Base-by-base conservation (phyloP, 441 rosid species). In the Biscutella laevigata region DNA sequence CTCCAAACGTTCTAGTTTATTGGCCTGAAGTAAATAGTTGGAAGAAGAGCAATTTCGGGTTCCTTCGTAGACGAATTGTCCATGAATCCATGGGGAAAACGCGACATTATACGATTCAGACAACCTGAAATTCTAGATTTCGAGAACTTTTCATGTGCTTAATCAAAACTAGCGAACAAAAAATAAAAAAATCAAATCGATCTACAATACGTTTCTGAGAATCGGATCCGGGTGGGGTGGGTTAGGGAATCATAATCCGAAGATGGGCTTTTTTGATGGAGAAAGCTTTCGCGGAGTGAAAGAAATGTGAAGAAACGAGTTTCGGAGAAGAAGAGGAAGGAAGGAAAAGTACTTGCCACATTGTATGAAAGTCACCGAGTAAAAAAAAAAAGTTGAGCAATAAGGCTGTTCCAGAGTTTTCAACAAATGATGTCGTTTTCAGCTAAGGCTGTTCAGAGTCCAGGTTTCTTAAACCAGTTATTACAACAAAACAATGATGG, bases 401-500 rank as follows among this genome's bases (percentile, higher is more conserved):
- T n/a, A n/a, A n/a, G n/a, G n/a, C n/a, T n/a, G n/a, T n/a, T n/a
- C n/a, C n/a, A n/a, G n/a, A n/a, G n/a, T n/a, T n/a, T n/a, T n/a
- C n/a, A n/a, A n/a, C 81, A 82, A 54, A 82, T 75, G 77, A 68
- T 82, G 85, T 75, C 80, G n/a, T 79, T 82, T 60, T 74, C 79
- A 12, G 85, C 80, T 11, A 79, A 75, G 62, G 88, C 78, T 36
- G 68, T 79, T 53, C 71, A 62, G 24, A 77, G 65, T 68, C 78
- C 83, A 4, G 69, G 74, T 55, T 75, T 79, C 74, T 53, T 82
- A 48, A 71, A 35, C 66, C 81, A 77, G 66, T 52, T 82, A 16
- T 73, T 80, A 20, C 88, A 71, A 50, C 71, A 67, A 37, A 74
- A 71, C 32, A 71, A 67, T 41, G 78, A 71, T 17, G 68, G 71